phyloP scores from a whole-genome alignment of 1,284 basidiomycete species.

The Cryptococcus sp. region DNA sequence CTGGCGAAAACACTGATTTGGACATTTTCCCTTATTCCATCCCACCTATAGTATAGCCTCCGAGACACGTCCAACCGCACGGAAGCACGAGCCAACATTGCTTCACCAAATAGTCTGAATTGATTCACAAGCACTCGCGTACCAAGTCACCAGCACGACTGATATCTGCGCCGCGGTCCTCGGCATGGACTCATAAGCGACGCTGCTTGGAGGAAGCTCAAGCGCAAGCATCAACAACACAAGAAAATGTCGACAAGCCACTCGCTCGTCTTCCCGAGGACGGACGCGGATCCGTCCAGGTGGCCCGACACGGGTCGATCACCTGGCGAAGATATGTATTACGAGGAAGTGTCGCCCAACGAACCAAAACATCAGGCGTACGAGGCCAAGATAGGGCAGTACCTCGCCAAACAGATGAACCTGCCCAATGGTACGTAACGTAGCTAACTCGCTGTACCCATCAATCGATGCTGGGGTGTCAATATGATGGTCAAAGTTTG shows the following conservation, averaged over 20 bases:
- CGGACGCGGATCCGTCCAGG: conserved; percentile 22
- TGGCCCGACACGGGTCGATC: conserved; percentile 19
- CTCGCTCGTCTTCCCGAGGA: conserved; percentile 26
- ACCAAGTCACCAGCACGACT: too few relatives aligned
- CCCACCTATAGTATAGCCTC: background rate
- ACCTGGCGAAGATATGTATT: conserved; percentile 6
- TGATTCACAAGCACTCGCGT: background rate
- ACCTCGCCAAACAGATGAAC: conserved; percentile 23
- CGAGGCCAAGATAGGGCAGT: conserved; percentile 29
- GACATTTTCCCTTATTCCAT: background rate
- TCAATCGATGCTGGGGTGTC: background rate
- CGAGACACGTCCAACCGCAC: too few relatives aligned
- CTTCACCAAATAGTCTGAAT: background rate
- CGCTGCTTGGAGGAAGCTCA: background rate
- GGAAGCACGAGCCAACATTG: too few relatives aligned
- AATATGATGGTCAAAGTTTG: background rate
- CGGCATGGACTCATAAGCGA: too few relatives aligned
- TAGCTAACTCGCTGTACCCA: background rate
- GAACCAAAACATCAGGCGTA: conserved; percentile 33
- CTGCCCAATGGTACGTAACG: conserved; percentile 14
- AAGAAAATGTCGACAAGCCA: conserved; percentile 10
- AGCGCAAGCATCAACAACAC: background rate
- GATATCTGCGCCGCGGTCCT: too few relatives aligned
- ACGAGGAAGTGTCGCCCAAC: conserved; percentile 14
- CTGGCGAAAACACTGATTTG: background rate